Base-by-base conservation (phyloP, 208 protist species). In the Herpetomonas samuelpessoai region DNA sequence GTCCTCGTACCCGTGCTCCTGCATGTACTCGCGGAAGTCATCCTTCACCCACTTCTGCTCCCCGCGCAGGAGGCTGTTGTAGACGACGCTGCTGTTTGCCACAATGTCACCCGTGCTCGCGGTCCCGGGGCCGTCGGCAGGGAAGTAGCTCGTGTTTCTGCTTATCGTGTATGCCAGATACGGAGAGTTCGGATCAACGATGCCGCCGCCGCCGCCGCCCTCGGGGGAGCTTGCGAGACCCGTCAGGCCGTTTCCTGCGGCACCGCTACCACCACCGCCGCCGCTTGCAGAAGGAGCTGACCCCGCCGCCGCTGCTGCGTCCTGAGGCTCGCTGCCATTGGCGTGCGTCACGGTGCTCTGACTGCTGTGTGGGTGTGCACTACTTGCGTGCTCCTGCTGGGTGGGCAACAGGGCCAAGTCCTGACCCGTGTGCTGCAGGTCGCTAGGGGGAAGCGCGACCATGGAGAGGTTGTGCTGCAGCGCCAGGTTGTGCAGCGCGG, bases 1-100 rank as follows among this genome's bases (percentile, higher is more conserved):
- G 28, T 66, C 61, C 44, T 49, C 51, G 50, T 66, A 66, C 28
- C 51, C 61, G 31, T 66, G 30, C 10, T 19, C 51, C 61, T 48
- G 31, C 51, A 66, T 50, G 41, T 39, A 66, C 41, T 56, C 29
- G 14, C 35, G 35, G 35, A 18, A 41, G 35, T 41, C 35, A 14
- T 41, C 35, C 35, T 14, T 6, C 35, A 41, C 35, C 35, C 35
- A 41, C 35, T 14, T 6, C 35, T 41, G 35, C 35, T 41, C 35
- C 35, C 14, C 9, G 9, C 35, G 35, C 9, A 41, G 35, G 14
- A 41, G 35, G 35, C 14, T 41, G 35, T 41, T 41, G 35, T 41
- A 41, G 35, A 41, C 35, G 35, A 41, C 35, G 35, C 35, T 41
- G 35, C 35, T 41, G 35, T 6, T 41, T 14, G 35, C 35, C 9